phyloP scores from a whole-genome alignment of 495 filamentous ascomycete species.

The Parathielavia hyrcaniae region DNA sequence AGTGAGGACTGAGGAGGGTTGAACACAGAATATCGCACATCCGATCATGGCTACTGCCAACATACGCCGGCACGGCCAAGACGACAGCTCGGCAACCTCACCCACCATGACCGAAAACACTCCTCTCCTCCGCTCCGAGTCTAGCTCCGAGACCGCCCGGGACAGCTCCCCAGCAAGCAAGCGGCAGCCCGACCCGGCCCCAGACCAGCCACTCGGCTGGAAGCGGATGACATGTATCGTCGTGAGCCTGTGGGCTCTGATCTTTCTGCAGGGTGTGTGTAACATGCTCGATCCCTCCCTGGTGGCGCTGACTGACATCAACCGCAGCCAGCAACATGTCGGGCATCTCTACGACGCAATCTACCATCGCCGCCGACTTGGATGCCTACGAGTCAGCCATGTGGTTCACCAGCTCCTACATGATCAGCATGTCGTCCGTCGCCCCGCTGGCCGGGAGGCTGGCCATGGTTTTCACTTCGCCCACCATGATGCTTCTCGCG shows the following conservation, averaged over 20 bases:
- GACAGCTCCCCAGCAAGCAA: slow-evolving; percentile 10
- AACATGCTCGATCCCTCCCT: not conserved
- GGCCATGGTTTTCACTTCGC: slow-evolving; percentile 60
- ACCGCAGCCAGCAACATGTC: slow-evolving; percentile 62
- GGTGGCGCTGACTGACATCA: not conserved
- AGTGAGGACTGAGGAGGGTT: not conserved
- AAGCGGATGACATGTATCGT: slow-evolving; percentile 29
- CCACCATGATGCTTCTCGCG: slow-evolving; percentile 52
- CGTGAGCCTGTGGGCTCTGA: slow-evolving; percentile 40
- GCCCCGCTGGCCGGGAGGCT: slow-evolving; percentile 61
- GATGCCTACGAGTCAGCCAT: slow-evolving; percentile 62
- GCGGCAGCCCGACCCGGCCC: not conserved
- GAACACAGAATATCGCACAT: not conserved
- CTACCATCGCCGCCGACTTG: slow-evolving; percentile 61
- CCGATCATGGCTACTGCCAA: not conserved
- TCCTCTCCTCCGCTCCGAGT: slow-evolving; percentile 35
- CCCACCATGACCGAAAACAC: slow-evolving; percentile 32
- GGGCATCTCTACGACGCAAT: slow-evolving; percentile 67
- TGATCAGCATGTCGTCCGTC: slow-evolving; percentile 63
- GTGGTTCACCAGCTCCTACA: slow-evolving; percentile 71
- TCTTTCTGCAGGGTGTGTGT: slow-evolving; percentile 39
- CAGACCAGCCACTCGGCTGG: slow-evolving; percentile 19
- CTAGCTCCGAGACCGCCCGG: slow-evolving; percentile 21
- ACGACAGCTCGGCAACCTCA: slow-evolving; percentile 21
- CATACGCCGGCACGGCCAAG: slow-evolving; percentile 1